Base-by-base conservation (phyloP, 2,329 filamentous ascomycete genomes). In the Colletotrichum plurivorum region DNA sequence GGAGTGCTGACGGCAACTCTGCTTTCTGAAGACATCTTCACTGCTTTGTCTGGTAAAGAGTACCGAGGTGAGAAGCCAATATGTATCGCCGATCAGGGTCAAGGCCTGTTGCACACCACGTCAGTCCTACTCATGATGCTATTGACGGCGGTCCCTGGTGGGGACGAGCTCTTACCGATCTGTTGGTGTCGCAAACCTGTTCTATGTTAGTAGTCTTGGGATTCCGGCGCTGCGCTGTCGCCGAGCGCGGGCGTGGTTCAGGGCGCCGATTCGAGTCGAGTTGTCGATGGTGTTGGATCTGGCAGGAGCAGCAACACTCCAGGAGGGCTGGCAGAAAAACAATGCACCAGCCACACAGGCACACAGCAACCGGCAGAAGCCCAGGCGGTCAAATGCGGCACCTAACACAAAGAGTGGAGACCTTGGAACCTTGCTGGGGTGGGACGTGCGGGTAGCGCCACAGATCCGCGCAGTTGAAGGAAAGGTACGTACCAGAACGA, bases 1-100 rank as follows among this genome's bases (percentile, higher is more conserved):
- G 87, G 76, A 73, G 82, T 83, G 61, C 73, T 61, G 8, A 57
- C 20, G n/a, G 56, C 57, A 5, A 57, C 63, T 54, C 57, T 67
- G 48, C 67, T 58, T 5, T 71, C 69, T 5, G 73, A 71, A 52
- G 78, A 76, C 80, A 83, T 82, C 25, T 48, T 74, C 53, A 36
- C 9, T 25, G 13, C 7, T 36, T 27, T 27, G 12, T 45, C 22
- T 48, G 43, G 25, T 20, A 51, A 59, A 3, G 25, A 31, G 15
- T 22, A 18, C 49, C 12, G 31, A 60, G 22, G 22, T 48, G 10
- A 22, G 7, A 66, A 9, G 36, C 59, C 54, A 54, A 54, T 27
- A 36, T 66, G 55, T 62, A 53, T 41, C 48, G 13, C 22, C 41
- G 48, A 27, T 69, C 66, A 66, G 43, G 66, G 62, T 69, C 66